These are phyloP conservation scores for Pelargonium nanum DNA, from an alignment of 345 rosid genomes.

Conservation along the genomic window DNA sequence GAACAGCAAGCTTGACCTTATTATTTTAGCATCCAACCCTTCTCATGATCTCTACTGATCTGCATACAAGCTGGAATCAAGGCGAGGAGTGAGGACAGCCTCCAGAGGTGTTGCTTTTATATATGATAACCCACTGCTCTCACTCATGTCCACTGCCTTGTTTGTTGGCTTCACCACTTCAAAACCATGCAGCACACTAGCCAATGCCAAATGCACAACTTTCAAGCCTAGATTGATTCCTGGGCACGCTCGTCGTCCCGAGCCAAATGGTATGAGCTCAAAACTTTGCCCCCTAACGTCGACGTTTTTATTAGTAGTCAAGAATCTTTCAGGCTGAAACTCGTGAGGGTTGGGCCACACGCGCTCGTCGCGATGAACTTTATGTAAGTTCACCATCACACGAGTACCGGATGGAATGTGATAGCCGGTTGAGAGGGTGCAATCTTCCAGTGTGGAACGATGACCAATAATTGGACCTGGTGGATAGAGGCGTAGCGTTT, in stretches of 20 bases:
- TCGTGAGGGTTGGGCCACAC: background rate
- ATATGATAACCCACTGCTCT: no score
- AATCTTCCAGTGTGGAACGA: constrained; percentile 19
- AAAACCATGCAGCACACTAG: background rate
- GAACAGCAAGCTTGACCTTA: no score
- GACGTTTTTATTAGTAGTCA: background rate
- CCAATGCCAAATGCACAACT: background rate
- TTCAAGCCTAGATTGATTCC: background rate
- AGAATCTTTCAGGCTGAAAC: background rate
- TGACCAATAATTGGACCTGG: constrained; percentile 8
- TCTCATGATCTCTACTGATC: no score
- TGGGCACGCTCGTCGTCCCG: background rate
- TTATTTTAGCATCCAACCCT: no score
- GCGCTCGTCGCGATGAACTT: background rate
- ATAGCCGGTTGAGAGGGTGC: constrained; percentile 16
- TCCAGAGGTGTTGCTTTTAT: no score
- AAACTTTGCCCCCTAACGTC: background rate
- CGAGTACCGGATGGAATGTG: constrained; percentile 15
- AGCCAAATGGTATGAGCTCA: background rate
- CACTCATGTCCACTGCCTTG: no score
- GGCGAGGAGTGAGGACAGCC: no score
- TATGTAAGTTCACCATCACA: background rate
- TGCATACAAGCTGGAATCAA: no score
- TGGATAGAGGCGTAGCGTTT: constrained; percentile 19
- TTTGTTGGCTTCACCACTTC: background rate